These are phyloP conservation scores for Pleurotus eryngii DNA, from an alignment of 768 basidiomycete species.

Conservation along the genomic window DNA sequence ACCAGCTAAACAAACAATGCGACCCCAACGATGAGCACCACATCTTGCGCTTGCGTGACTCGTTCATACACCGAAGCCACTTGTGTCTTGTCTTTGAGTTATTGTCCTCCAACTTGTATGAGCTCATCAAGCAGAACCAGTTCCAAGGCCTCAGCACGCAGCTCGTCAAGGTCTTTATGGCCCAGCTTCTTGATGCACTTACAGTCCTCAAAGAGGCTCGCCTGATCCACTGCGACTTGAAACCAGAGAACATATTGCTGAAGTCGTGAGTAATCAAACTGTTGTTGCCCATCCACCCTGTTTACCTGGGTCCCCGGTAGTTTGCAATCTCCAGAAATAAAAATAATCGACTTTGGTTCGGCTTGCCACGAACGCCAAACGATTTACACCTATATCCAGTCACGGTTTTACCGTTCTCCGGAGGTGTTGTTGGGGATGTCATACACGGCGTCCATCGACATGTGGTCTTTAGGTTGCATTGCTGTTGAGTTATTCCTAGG, in stretches of 20 bases:
- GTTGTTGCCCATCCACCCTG: no score
- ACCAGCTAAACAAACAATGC: slow-evolving; percentile 86
- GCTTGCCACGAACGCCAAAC: slow-evolving; percentile 99
- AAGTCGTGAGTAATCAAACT: slow-evolving; percentile 64
- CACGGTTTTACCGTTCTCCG: slow-evolving; percentile 96
- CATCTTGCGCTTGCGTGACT: slow-evolving; percentile 90
- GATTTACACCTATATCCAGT: slow-evolving; percentile 99
- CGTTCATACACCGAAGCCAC: slow-evolving; percentile 95
- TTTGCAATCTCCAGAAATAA: slow-evolving; percentile 95
- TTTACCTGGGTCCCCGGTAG: slow-evolving; percentile 34
- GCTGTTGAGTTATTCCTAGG: slow-evolving; percentile 98
- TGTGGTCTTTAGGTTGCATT: slow-evolving; percentile 99
- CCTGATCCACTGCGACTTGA: slow-evolving; percentile 96
- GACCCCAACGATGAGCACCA: slow-evolving; percentile 97
- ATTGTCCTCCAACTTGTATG: slow-evolving; percentile 95
- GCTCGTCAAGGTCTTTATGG: slow-evolving; percentile 98
- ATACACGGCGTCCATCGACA: slow-evolving; percentile 94
- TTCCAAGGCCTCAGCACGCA: slow-evolving; percentile 97
- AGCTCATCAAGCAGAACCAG: slow-evolving; percentile 99
- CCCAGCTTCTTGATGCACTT: slow-evolving; percentile 89
- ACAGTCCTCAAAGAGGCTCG: slow-evolving; percentile 92
- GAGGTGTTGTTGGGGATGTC: slow-evolving; percentile 94
- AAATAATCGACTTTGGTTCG: slow-evolving; percentile 98
- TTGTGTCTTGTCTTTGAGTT: slow-evolving; percentile 98
- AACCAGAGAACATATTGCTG: slow-evolving; percentile 96